Evolutionary conservation across 1,284 basidiomycete genomes (phyloP).

Genomic region (Agaricales sp.): DNA sequence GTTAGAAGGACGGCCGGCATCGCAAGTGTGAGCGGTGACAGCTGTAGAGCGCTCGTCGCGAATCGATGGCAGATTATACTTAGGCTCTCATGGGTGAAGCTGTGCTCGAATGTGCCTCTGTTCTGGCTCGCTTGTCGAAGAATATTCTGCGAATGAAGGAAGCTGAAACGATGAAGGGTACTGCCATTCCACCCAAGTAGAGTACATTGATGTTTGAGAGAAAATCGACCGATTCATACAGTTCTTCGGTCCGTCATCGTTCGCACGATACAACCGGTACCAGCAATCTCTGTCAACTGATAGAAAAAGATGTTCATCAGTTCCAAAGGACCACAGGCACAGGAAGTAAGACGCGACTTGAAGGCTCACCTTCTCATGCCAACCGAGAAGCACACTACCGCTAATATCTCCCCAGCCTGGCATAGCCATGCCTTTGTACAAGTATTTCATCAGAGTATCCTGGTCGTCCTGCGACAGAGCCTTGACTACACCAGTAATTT

Average conservation of each 20-base stretch:
- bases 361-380: conserved; percentile 85
- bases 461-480: conserved; percentile 72
- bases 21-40: too few species aligned
- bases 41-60: too few species aligned
- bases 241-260: conserved; percentile 85
- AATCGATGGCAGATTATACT: too few species aligned
- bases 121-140: too few species aligned
- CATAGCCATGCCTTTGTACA: conserved; percentile 93
- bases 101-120: too few species aligned
- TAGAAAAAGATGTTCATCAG: conserved; percentile 5
- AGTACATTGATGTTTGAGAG: background rate
- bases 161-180: too few species aligned
- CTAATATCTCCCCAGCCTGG: conserved; percentile 78
- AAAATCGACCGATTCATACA: background rate
- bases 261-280: conserved; percentile 93
- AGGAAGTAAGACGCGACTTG: background rate
- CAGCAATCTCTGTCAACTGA: conserved; percentile 90
- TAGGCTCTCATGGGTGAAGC: too few species aligned
- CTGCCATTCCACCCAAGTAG: background rate
- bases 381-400: conserved; percentile 84
- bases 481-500: conserved; percentile 75
- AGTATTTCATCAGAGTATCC: conserved; percentile 95
- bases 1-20: too few species aligned
- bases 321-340: too few species aligned
- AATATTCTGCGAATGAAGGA: too few species aligned